Percentiles rank a stretch among this genome's conserved stretches.
Conservation (phyloP, 2,329 filamentous ascomycete genomes). For the Nectriaceae sp. region DNA sequence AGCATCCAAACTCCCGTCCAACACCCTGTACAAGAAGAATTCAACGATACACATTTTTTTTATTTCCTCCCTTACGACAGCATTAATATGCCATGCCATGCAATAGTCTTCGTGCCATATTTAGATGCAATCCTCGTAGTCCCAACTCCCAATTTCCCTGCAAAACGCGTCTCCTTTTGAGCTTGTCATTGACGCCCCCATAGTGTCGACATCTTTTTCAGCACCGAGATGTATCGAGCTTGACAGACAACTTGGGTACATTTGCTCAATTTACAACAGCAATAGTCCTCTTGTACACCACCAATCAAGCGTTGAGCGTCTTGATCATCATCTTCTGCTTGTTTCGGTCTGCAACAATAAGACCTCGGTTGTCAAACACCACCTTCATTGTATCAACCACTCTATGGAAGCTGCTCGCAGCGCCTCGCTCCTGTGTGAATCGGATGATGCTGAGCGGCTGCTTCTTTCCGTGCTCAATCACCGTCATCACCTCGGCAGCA, state of each 20-base stretch:
- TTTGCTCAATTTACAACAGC: too few species aligned
- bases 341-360: constrained; percentile 68
- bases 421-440: constrained; percentile 89
- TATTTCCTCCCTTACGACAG: constrained; percentile 9
- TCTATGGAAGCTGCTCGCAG: constrained; percentile 83
- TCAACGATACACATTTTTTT: constrained; percentile 7
- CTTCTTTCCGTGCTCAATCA: constrained; percentile 81
- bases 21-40: constrained; percentile 9
- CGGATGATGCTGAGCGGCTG: constrained; percentile 78
- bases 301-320: constrained; percentile 53
- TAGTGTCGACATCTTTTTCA: not conserved
- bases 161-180: not conserved
- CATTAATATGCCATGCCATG: constrained; percentile 8
- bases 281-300: too few species aligned
- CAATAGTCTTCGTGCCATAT: constrained; percentile 5
- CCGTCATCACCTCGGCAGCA: constrained; percentile 82
- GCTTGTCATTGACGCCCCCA: not conserved
- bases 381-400: constrained; percentile 76
- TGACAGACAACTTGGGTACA: too few species aligned
- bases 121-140: not conserved
- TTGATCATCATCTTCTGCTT: constrained; percentile 75
- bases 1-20: constrained; percentile 16
- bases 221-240: too few species aligned
- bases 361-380: constrained; percentile 63
- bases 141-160: not conserved